These are phyloP conservation scores for Pseudocercospora fuligena DNA, from an alignment of 2,329 filamentous ascomycete species.

Conservation along the genomic window DNA sequence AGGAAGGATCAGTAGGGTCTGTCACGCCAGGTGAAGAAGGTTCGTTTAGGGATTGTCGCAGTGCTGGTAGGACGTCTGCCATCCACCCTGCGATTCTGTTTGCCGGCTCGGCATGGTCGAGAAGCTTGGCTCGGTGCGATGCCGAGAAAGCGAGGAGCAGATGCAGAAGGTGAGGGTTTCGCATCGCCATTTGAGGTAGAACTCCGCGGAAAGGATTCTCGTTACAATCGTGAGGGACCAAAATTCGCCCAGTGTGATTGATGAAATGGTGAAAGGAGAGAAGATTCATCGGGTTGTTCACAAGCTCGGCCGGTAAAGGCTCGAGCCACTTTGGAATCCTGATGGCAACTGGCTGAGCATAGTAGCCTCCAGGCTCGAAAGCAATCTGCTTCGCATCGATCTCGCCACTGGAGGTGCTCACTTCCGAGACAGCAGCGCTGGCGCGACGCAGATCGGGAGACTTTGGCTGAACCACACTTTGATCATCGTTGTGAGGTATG, in stretches of 20 bases:
- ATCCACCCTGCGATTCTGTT: slow-evolving; percentile 82
- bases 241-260: slow-evolving; percentile 75
- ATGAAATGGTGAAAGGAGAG: slow-evolving; percentile 76
- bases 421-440: slow-evolving; percentile 38
- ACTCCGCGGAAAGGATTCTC: slow-evolving; percentile 65
- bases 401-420: slow-evolving; percentile 35
- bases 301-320: slow-evolving; percentile 61
- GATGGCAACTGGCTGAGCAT: slow-evolving; percentile 70
- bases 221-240: slow-evolving; percentile 66
- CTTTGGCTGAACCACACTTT: slow-evolving; percentile 60
- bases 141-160: slow-evolving; percentile 81
- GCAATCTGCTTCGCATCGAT: slow-evolving; percentile 48
- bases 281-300: slow-evolving; percentile 79
- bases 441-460: slow-evolving; percentile 40
- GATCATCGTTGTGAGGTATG: slow-evolving; percentile 72
- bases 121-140: slow-evolving; percentile 76
- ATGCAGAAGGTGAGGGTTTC: slow-evolving; percentile 73
- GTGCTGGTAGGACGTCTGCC: slow-evolving; percentile 73
- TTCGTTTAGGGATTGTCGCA: slow-evolving; percentile 65
- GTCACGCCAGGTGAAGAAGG: slow-evolving; percentile 30
- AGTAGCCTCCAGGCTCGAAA: slow-evolving; percentile 69
- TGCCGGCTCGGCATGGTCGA: slow-evolving; percentile 73
- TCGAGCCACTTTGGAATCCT: slow-evolving; percentile 63
- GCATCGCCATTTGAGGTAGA: slow-evolving; percentile 69
- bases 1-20: slow-evolving; percentile 62